Conservation (phyloP, 192 early-diverging fungal genomes). For the Allomyces macrogynus region DNA sequence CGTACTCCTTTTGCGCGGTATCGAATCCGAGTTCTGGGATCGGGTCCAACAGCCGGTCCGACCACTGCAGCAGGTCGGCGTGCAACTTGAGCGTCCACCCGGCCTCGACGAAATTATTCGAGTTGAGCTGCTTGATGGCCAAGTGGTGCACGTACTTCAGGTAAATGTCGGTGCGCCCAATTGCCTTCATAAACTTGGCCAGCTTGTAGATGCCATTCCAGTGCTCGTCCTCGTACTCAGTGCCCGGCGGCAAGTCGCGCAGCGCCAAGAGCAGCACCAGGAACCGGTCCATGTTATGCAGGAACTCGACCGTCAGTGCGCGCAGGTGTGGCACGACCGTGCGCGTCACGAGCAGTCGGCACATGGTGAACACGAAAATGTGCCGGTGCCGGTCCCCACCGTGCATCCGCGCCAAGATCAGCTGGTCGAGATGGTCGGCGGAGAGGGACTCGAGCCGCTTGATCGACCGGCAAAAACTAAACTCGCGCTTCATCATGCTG, state of each 20-base stretch:
- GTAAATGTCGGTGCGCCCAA: slow-evolving; percentile 35
- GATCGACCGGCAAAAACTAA: slow-evolving; percentile 9
- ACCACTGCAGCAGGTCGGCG: slow-evolving; percentile 44
- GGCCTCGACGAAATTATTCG: slow-evolving; percentile 39
- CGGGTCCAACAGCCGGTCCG: slow-evolving; percentile 18
- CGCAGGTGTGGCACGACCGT: background rate
- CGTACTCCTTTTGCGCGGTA: slow-evolving; percentile 23
- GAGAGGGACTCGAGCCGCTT: slow-evolving; percentile 20
- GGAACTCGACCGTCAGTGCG: slow-evolving; percentile 9
- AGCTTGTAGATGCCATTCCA: slow-evolving; percentile 36
- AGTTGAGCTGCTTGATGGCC: slow-evolving; percentile 28
- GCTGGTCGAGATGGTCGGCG: slow-evolving; percentile 18
- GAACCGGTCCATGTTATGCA: slow-evolving; percentile 26
- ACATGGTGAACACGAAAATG: background rate
- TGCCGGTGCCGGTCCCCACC: slow-evolving; percentile 15
- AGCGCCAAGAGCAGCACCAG: slow-evolving; percentile 27
- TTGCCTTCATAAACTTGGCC: slow-evolving; percentile 37
- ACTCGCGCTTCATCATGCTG: slow-evolving; percentile 12
- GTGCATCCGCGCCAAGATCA: slow-evolving; percentile 12
- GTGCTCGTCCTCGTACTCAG: slow-evolving; percentile 38
- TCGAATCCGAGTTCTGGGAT: slow-evolving; percentile 30
- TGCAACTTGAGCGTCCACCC: slow-evolving; percentile 44
- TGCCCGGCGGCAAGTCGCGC: slow-evolving; percentile 27
- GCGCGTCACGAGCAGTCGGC: background rate
- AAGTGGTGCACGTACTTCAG: slow-evolving; percentile 46